These are phyloP conservation scores for Striga hermonthica DNA, from an alignment of 305 asterid species.

Conservation along the genomic window DNA sequence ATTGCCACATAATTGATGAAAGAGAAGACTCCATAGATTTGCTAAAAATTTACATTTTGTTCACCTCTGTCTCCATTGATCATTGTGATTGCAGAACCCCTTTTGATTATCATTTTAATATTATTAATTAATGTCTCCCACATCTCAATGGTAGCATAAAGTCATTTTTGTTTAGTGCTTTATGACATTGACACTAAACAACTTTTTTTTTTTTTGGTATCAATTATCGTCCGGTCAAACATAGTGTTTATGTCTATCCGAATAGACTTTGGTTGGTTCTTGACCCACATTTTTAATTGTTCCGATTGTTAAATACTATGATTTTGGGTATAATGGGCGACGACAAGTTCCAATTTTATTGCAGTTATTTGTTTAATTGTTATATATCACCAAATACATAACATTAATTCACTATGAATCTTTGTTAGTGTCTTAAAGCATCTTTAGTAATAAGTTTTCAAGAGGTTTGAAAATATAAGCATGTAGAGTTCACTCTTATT, in stretches of 20 bases:
- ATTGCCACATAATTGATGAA: constrained; percentile 30
- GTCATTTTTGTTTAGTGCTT: constrained; percentile 35
- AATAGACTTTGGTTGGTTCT: too few species aligned
- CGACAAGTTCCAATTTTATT: neutral
- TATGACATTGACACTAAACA: constrained; percentile 32
- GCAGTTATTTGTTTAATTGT: neutral
- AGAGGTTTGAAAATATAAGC: too few species aligned
- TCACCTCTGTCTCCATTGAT: constrained; percentile 28
- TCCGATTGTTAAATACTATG: too few species aligned
- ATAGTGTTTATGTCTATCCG: neutral
- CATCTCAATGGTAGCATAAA: constrained; percentile 29
- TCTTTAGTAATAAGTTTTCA: too few species aligned
- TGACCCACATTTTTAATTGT: too few species aligned
- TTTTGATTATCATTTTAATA: constrained; percentile 22
- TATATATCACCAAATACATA: neutral
- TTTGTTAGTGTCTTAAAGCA: too few species aligned
- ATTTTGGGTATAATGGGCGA: neutral
- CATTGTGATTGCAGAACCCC: constrained; percentile 6
- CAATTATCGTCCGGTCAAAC: constrained; percentile 32
- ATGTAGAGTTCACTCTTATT: too few species aligned
- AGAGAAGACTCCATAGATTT: constrained; percentile 28
- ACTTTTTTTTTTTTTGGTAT: constrained; percentile 21
- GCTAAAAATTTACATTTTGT: constrained; percentile 18
- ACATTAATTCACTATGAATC: too few species aligned
- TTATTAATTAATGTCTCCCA: constrained; percentile 21